These are phyloP conservation scores for Xylariales sp. DNA, from an alignment of 2,329 filamentous ascomycete genomes.

Conservation along the genomic window DNA sequence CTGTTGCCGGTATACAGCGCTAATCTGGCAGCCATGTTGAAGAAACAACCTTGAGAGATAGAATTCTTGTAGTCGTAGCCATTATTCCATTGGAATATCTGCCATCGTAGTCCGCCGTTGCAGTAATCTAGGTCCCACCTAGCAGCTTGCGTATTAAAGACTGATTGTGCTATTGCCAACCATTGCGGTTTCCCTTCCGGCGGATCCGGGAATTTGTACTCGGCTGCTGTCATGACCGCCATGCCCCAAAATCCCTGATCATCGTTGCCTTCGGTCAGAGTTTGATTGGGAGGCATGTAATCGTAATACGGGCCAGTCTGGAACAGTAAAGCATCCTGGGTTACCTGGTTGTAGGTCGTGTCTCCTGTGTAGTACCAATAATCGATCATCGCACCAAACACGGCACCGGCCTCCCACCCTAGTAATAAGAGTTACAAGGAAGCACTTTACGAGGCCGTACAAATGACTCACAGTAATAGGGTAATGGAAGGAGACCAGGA, in stretches of 20 bases:
- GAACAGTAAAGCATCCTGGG: slow-evolving; percentile 63
- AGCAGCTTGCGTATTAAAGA: slow-evolving; percentile 73
- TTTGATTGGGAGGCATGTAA: slow-evolving; percentile 74
- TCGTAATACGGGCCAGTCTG: slow-evolving; percentile 70
- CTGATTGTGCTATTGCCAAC: slow-evolving; percentile 69
- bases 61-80: slow-evolving; percentile 76
- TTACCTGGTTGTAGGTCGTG: slow-evolving; percentile 63
- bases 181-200: slow-evolving; percentile 54
- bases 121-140: slow-evolving; percentile 69
- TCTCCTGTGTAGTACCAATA: slow-evolving; percentile 85
- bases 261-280: slow-evolving; percentile 65
- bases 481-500: slow-evolving; percentile 47
- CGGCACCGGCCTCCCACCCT: slow-evolving; percentile 72
- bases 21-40: slow-evolving; percentile 61
- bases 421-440: no score
- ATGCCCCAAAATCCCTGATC: slow-evolving; percentile 74
- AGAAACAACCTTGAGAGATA: slow-evolving; percentile 59
- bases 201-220: slow-evolving; percentile 62
- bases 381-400: slow-evolving; percentile 68
- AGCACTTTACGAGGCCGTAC: no score
- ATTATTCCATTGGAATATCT: slow-evolving; percentile 77
- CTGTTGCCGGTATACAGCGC: slow-evolving; percentile 72
- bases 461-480: slow-evolving; percentile 47
- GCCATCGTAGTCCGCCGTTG: slow-evolving; percentile 75
- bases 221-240: slow-evolving; percentile 65